Evolutionary conservation across 2,329 filamentous ascomycete species (phyloP).

Genomic region (Nemania diffusa): DNA sequence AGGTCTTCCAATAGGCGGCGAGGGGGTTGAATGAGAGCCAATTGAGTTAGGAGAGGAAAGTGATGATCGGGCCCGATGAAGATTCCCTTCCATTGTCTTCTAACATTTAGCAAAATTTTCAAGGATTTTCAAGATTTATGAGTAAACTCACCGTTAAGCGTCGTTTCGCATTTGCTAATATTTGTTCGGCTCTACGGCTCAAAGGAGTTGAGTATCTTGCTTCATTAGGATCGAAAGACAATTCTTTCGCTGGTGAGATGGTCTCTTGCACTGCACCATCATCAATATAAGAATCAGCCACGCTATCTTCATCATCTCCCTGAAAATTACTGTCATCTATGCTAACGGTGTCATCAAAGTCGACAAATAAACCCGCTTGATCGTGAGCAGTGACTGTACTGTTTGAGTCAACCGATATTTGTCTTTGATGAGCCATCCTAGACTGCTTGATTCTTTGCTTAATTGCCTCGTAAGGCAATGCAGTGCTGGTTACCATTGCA

Average conservation of each 20-base stretch:
- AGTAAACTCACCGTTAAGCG: constrained; percentile 77
- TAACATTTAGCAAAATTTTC: constrained; percentile 41
- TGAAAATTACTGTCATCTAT: constrained; percentile 73
- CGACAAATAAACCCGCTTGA: constrained; percentile 61
- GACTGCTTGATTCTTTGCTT: constrained; percentile 56
- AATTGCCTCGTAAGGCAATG: constrained; percentile 52
- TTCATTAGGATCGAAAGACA: constrained; percentile 55
- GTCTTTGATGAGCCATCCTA: constrained; percentile 58
- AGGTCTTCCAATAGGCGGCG: constrained; percentile 59
- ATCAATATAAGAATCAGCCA: constrained; percentile 66
- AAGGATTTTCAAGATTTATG: neutral
- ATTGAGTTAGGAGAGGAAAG: constrained; percentile 59
- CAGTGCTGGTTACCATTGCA: constrained; percentile 42
- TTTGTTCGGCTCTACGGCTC: constrained; percentile 86
- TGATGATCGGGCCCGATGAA: constrained; percentile 79
- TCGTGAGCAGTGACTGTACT: constrained; percentile 68
- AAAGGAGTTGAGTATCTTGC: constrained; percentile 78
- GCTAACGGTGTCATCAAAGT: constrained; percentile 71
- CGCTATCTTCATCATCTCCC: constrained; percentile 72
- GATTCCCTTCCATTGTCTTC: constrained; percentile 93
- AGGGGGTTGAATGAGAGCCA: constrained; percentile 63
- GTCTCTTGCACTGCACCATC: constrained; percentile 53
- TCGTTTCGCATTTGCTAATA: constrained; percentile 91
- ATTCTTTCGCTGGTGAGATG: constrained; percentile 42
- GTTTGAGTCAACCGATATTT: constrained; percentile 67